phyloP scores from a whole-genome alignment of 345 rosid genomes.

The Odontarrhena argentea region DNA sequence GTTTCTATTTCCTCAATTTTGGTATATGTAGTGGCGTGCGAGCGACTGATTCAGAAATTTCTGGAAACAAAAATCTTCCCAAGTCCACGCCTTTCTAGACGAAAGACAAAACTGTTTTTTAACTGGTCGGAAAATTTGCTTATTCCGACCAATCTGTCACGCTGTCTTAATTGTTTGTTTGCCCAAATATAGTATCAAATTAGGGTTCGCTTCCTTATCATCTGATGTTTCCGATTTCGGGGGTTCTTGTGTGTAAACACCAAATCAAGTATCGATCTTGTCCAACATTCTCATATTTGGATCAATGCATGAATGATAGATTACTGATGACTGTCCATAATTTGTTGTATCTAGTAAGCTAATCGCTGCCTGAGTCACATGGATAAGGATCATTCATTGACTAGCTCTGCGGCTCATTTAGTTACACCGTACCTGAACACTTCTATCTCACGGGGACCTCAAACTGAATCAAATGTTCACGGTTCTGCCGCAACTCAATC shows the following conservation, averaged over 20 bases:
- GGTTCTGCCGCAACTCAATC: slow-evolving; percentile 38
- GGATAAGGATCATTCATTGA: slow-evolving; percentile 19
- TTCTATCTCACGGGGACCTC: slow-evolving; percentile 26
- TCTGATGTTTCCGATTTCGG: background rate
- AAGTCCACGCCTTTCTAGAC: slow-evolving; percentile 22
- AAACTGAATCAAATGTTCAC: background rate
- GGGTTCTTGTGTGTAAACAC: background rate
- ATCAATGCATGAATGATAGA: slow-evolving; percentile 10
- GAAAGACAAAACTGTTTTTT: background rate
- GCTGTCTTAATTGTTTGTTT: background rate
- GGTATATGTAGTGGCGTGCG: background rate
- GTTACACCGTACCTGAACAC: background rate
- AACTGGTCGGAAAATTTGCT: background rate
- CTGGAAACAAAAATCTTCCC: background rate
- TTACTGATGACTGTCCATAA: slow-evolving; percentile 3
- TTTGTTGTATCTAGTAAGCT: slow-evolving; percentile 17
- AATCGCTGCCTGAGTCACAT: slow-evolving; percentile 20
- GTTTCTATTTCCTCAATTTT: background rate
- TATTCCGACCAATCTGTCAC: background rate
- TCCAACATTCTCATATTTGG: background rate
- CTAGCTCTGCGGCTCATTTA: slow-evolving; percentile 14
- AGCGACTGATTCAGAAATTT: slow-evolving; percentile 1
- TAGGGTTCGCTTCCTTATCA: slow-evolving; percentile 2
- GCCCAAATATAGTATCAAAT: background rate
- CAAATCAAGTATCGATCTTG: background rate